Percentiles rank a stretch among this genome's conserved stretches.
Conservation (phyloP, 176 grass and related monocot species). For the Carex pumila region DNA sequence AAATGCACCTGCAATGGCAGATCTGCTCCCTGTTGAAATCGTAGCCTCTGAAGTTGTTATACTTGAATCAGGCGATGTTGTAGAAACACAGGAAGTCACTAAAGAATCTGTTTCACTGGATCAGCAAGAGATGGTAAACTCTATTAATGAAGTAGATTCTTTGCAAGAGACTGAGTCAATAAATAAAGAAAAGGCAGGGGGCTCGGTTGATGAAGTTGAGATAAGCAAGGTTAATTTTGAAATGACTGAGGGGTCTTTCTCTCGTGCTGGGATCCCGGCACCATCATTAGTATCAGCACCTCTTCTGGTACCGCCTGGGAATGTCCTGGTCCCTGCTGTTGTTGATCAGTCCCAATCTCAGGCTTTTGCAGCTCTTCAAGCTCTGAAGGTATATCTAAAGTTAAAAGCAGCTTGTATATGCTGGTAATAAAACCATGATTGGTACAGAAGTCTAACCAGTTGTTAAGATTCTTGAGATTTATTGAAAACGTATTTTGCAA, state of each 20-base stretch:
- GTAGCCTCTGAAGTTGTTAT: slow-evolving; percentile 21
- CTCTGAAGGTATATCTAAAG: slow-evolving; percentile 62
- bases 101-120: not conserved
- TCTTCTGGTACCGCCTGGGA: slow-evolving; percentile 52
- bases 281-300: slow-evolving; percentile 45
- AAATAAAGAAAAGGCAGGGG: slow-evolving; percentile 7
- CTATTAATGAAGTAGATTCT: slow-evolving; percentile 21
- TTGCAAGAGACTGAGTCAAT: not conserved
- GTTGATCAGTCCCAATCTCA: slow-evolving; percentile 70
- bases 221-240: slow-evolving; percentile 19
- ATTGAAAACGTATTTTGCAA: slow-evolving; percentile 7
- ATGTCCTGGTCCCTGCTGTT: slow-evolving; percentile 61
- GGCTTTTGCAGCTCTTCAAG: slow-evolving; percentile 62
- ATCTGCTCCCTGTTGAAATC: slow-evolving; percentile 27
- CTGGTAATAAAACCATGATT: slow-evolving; percentile 13
- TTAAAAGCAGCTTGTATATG: not conserved
- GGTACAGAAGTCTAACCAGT: not conserved
- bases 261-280: slow-evolving; percentile 64
- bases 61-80: slow-evolving; percentile 42
- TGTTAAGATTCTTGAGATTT: not conserved
- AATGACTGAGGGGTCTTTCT: slow-evolving; percentile 31
- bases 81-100: slow-evolving; percentile 15
- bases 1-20: slow-evolving; percentile 26
- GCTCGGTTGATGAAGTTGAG: slow-evolving; percentile 20
- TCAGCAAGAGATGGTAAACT: not conserved